Evolutionary conservation across 192 early-diverging fungal genomes (phyloP), one percentile per base, ranked within the genome.

Genomic region (Dispira simplex): DNA sequence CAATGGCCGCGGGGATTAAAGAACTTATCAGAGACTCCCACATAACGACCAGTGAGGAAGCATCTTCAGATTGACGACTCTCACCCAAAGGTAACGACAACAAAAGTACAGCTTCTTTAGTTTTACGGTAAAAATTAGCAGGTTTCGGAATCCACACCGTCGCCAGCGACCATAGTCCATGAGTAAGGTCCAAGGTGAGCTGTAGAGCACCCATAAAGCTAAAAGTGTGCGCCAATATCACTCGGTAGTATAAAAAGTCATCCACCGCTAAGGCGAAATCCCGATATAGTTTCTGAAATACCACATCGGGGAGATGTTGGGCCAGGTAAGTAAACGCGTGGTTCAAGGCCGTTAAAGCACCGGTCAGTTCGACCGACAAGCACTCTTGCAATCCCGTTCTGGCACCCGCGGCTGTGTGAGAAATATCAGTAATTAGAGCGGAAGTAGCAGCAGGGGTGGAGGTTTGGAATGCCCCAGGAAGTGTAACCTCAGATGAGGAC

Each of bases 111-210:
- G 44, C 59, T n/a, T 62, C 59, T 8, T 45, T 44, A n/a, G 59
- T 62, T 18, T 45, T 43, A n/a, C 59, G 59, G 43, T 62, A 62
- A 8, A 62, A n/a, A 25, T 62, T 62, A 21, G 59, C 59, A 10
- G 59, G 59, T 45, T 46, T 44, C n/a, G 59, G 20, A 8, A 62
- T 3, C 59, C 59, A 62, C 44, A 45, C 44, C 20, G 20, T 44
- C 6, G 59, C 59, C 32, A 62, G 25, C 5, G 59, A 45, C 59
- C 59, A 62, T 11, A 62, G 16, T 6, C 59, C 59, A 16, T 21
- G 32, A 20, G n/a, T 62, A 8, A 62, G 11, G 46, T 62, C 59
- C 18, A 14, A 62, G 14, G 59, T 45, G n/a, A 62, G 28, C n/a
- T 62, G 59, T 20, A 45, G 20, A 12, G 39, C 59, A 45, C 59